Percentiles rank a stretch among this genome's conserved stretches.
phyloP scores from a whole-genome alignment of 805 yeast species.

The Candida berthetii region DNA sequence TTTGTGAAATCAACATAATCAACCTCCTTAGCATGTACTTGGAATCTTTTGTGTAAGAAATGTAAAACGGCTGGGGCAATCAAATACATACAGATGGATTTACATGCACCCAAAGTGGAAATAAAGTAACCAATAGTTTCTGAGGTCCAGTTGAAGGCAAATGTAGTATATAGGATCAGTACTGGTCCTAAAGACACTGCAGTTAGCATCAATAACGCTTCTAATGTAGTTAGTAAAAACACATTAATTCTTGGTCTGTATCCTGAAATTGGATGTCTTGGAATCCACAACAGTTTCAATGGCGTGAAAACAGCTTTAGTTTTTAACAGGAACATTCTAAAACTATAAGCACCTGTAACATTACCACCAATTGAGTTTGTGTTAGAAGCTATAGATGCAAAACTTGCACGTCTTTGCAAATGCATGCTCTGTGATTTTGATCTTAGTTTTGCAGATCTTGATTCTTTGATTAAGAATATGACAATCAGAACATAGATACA shows the following conservation, averaged over 20 bases:
- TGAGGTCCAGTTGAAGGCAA: conserved; percentile 46
- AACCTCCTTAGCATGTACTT: conserved; percentile 31
- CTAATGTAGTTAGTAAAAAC: conserved; percentile 40
- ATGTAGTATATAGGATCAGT: conserved; percentile 46
- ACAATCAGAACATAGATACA: conserved; percentile 28
- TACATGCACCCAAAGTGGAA: conserved; percentile 42
- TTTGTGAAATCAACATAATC: conserved; percentile 46
- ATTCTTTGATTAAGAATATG: conserved; percentile 47
- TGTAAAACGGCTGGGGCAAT: conserved; percentile 43
- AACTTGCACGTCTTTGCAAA: conserved; percentile 22
- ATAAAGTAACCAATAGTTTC: conserved; percentile 49
- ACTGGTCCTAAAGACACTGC: conserved; percentile 35
- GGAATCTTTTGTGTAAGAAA: conserved; percentile 28
- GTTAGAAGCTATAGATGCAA: conserved; percentile 22
- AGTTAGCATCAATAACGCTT: conserved; percentile 34
- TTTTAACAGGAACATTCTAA: conserved; percentile 1
- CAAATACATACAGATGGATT: conserved; percentile 42
- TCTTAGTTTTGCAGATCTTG: conserved; percentile 52
- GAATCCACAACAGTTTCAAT: conserved; percentile 47
- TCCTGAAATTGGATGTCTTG: conserved; percentile 27
- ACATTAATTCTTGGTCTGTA: conserved; percentile 38
- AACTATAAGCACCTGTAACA: background rate
- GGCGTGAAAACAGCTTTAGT: conserved; percentile 34
- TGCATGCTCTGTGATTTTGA: conserved; percentile 40
- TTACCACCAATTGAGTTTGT: background rate